Evolutionary conservation across 805 yeast species (phyloP).

Genomic region (Zygoascus biomembranicola): DNA sequence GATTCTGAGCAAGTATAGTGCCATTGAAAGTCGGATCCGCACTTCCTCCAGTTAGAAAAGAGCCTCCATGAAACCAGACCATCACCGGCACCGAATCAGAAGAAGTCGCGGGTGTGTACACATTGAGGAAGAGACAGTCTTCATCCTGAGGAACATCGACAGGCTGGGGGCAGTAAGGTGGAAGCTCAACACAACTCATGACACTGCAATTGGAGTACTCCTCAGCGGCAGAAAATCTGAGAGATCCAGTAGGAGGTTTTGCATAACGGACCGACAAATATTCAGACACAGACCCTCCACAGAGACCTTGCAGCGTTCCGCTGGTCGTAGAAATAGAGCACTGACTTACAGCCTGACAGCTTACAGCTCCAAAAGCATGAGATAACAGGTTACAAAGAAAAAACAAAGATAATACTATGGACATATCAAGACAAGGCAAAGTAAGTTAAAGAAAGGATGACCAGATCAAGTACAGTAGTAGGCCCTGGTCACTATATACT

Average conservation of each 20-base stretch:
- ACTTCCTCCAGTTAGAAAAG: constrained; percentile 27
- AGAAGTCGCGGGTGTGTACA: constrained; percentile 19
- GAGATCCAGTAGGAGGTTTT: constrained; percentile 22
- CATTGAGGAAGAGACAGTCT: constrained; percentile 27
- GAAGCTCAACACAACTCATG: constrained; percentile 17
- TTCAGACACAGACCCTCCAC: constrained; percentile 19
- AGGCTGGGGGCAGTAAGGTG: constrained; percentile 23
- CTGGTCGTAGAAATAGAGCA: constrained; percentile 6
- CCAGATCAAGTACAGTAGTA: no score
- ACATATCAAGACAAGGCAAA: neutral
- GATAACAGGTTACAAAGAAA: neutral
- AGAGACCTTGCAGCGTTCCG: constrained; percentile 21
- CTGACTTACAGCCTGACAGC: neutral
- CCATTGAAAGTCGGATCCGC: constrained; percentile 23
- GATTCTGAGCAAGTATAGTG: constrained; percentile 14
- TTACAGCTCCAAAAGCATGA: neutral
- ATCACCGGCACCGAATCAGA: constrained; percentile 19
- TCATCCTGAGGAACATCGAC: constrained; percentile 13
- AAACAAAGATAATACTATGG: neutral
- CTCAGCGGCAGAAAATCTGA: constrained; percentile 23
- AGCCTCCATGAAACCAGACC: constrained; percentile 34
- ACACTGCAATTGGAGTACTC: constrained; percentile 12
- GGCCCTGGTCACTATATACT: neutral
- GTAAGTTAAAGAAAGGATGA: no score
- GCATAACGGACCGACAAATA: constrained; percentile 24